These are phyloP conservation scores for Phalaenopsis equestris DNA, from an alignment of 106 monocot genomes.

Conservation along the genomic window DNA sequence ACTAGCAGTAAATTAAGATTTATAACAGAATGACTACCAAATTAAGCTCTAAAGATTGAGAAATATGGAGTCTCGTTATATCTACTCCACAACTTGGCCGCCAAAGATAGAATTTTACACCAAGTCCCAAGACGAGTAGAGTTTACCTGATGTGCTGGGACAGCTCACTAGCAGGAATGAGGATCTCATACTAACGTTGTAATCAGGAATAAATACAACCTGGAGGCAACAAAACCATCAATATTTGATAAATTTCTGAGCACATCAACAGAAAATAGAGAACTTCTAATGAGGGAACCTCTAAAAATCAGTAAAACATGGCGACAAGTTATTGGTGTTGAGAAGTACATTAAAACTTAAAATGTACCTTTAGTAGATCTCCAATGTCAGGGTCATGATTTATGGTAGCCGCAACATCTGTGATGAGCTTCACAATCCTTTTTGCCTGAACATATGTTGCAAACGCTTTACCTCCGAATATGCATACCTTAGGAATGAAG, in stretches of 20 bases:
- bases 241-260: background rate
- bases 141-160: slow-evolving; percentile 97
- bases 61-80: too few species aligned
- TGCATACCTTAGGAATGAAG: slow-evolving; percentile 86
- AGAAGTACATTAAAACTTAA: too few species aligned
- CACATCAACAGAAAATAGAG: background rate
- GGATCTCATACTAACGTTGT: slow-evolving; percentile 94
- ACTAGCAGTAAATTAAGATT: background rate
- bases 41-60: too few species aligned
- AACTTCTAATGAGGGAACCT: background rate
- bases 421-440: slow-evolving; percentile 98
- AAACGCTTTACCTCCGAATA: slow-evolving; percentile 99
- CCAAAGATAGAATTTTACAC: background rate
- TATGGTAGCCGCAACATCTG: slow-evolving; percentile 87
- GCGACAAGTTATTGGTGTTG: background rate
- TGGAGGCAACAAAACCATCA: slow-evolving; percentile 15
- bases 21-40: background rate
- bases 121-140: background rate
- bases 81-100: too few species aligned
- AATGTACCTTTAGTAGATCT: slow-evolving; percentile 80
- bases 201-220: slow-evolving; percentile 95
- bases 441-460: slow-evolving; percentile 94
- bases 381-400: slow-evolving; percentile 93
- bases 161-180: slow-evolving; percentile 96
- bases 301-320: background rate